Conservation (phyloP, 176 grass and related monocot genomes). For the Urochloa ruziziensis region DNA sequence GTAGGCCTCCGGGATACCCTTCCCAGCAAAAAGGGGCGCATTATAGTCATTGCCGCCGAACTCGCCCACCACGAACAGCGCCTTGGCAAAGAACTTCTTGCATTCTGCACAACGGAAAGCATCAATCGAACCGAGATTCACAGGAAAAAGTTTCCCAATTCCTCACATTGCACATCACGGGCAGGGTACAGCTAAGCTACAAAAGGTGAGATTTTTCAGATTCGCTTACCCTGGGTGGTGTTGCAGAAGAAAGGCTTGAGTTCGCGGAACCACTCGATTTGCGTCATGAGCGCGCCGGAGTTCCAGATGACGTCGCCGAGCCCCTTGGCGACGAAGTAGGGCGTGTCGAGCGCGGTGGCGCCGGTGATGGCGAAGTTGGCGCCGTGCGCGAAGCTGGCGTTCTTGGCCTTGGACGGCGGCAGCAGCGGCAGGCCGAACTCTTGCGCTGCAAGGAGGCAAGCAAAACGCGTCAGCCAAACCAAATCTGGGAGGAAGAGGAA, state of each 20-base stretch:
- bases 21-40: slow-evolving; percentile 59
- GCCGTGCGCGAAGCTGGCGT: slow-evolving; percentile 58
- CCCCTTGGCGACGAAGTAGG: slow-evolving; percentile 63
- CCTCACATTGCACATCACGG: not conserved
- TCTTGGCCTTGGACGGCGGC: slow-evolving; percentile 69
- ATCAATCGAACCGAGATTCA: not conserved
- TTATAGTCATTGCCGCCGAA: slow-evolving; percentile 93
- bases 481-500: slow-evolving; percentile 23
- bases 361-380: slow-evolving; percentile 95
- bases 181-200: not conserved
- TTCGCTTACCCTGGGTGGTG: slow-evolving; percentile 49
- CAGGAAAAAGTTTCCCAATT: not conserved
- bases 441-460: slow-evolving; percentile 51
- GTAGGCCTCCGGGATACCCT: slow-evolving; percentile 55
- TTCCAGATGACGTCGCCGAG: slow-evolving; percentile 69
- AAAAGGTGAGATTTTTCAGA: not conserved
- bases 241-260: slow-evolving; percentile 85
- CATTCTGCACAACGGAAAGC: slow-evolving; percentile 40
- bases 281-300: slow-evolving; percentile 68
- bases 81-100: slow-evolving; percentile 61
- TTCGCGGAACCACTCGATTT: slow-evolving; percentile 91
- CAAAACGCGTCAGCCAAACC: slow-evolving; percentile 20
- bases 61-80: slow-evolving; percentile 77
- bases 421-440: slow-evolving; percentile 67
- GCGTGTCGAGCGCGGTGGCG: slow-evolving; percentile 77